Evolutionary conservation across 2,329 filamentous ascomycete genomes (phyloP), one percentile per base, ranked within the genome.

Genomic region (Scortechinia acanthostroma): DNA sequence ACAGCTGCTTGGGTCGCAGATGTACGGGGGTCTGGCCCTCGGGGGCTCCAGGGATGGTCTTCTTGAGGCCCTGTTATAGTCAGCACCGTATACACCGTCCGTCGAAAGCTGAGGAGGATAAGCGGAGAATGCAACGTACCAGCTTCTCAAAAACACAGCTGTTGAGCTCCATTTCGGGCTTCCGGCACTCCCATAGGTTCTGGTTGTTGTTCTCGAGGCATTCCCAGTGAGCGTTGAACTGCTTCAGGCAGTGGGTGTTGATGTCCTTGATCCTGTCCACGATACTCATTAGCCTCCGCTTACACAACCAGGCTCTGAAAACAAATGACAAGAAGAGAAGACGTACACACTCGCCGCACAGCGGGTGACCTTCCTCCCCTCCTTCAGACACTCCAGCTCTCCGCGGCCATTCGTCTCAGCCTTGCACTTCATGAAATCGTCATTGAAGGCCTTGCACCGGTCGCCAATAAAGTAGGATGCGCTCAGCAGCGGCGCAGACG

Each of bases 341-440:
- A 67, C 71, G 52, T 73, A 81, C 78, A 84, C 80, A 62, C 77
- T 81, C 46, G 77, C 74, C 22, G 80, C 80, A 66, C 80, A 84
- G 58, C 80, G 69, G 53, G 80, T 84, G 51, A 84, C 80, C 65
- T 83, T 83, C 59, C 80, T 66, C 42, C 80, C 80, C 61, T 84
- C 80, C 64, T 73, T 76, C 71, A 84, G 65, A 62, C 80, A 84
- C 35, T 83, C 79, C 42, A 81, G 52, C 66, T 83, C 80, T 52
- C 80, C 80, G 58, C 71, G 70, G 45, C 80, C 80, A 51, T 79
- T 77, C 45, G 77, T 64, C 61, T 83, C 77, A 47, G 71, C 72
- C 72, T 84, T 84, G 71, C 80, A 84, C 62, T 78, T 74, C 80
- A 84, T 84, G 62, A 76, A 84, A 60, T 84, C 80, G 62, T 84